Conservation (phyloP, 495 filamentous ascomycete genomes). For the Aspergillus asperescens region DNA sequence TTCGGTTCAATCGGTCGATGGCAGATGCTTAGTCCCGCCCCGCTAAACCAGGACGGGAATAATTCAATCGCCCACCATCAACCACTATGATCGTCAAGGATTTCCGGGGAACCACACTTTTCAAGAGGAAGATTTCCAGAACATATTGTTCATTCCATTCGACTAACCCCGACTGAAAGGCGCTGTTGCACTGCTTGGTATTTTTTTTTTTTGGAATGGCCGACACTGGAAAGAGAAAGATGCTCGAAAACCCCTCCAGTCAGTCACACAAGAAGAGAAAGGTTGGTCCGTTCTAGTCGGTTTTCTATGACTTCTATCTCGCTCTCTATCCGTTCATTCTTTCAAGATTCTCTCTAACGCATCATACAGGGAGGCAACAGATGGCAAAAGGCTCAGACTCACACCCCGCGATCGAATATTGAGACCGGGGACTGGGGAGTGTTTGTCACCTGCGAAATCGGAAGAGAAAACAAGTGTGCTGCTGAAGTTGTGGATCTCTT, state of each 20-base stretch:
- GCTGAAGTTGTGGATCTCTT: conserved; percentile 69
- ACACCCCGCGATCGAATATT: conserved; percentile 35
- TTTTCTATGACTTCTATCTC: neutral
- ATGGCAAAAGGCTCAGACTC: conserved; percentile 27
- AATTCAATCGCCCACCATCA: neutral
- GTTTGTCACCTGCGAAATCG: conserved; percentile 82
- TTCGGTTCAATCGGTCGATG: too few relatives aligned
- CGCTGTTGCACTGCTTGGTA: too few relatives aligned
- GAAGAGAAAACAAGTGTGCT: conserved; percentile 71
- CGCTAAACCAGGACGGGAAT: conserved; percentile 3
- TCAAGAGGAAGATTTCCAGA: neutral
- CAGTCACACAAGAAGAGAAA: conserved; percentile 34
- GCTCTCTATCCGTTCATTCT: neutral
- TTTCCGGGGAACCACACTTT: conserved; percentile 6
- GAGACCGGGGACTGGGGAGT: conserved; percentile 78
- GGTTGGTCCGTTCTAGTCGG: conserved; percentile 21
- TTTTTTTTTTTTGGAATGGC: conserved; percentile 15
- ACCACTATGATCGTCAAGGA: conserved; percentile 1
- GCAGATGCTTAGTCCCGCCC: neutral
- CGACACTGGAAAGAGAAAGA: conserved; percentile 29
- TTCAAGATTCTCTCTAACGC: conserved; percentile 10
- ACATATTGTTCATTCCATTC: neutral
- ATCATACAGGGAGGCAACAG: conserved; percentile 26
- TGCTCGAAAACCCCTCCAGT: conserved; percentile 23
- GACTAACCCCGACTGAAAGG: neutral